Evolutionary conservation across 2,329 filamentous ascomycete genomes (phyloP), one percentile per base, ranked within the genome.

Genomic region (Fusarium cyanostomum): DNA sequence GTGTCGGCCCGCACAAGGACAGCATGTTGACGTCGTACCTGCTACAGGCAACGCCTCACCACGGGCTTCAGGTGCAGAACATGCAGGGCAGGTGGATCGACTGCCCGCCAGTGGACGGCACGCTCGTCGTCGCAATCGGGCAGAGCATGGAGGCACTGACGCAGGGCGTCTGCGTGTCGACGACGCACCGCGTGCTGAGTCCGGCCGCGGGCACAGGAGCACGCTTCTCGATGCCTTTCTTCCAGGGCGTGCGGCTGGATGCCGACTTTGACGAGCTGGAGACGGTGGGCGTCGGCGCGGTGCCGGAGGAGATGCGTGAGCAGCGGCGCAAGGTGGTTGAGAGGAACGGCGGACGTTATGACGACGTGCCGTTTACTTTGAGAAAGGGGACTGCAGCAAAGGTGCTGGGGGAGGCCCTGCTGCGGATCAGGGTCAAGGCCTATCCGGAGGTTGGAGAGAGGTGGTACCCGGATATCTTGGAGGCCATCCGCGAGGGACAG

Each of bases 381-480:
- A 21, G 21, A 21, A 21, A 21, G 31, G 31, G 7, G n/a, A 33
- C 8, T 35, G 26, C 8, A 5, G 27, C 9, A 46, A 35, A 7
- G 26, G 31, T 24, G 13, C 31, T 13, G 30, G 44, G 31, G 18
- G 35, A 9, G 31, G 31, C 13, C 5, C 35, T 12, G 34, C 35
- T 27, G 31, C 31, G 21, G 31, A 35, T 21, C 5, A 30, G 31
- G 15, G 30, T 46, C 18, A 46, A 30, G 31, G 35, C 30, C 13
- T 35, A 16, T 18, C 44, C 44, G 5, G 31, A 12, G 8, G 44
- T 46, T 5, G 44, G 44, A 9, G 13, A 35, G 18, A 46, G 5
- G 31, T 46, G 44, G 44, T 46, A 46, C 18, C 44, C 44, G 11
- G 44, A 46, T 21, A 26, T 46, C 18, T 27, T 46, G 44, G 16